These are phyloP conservation scores for Pythium vanterpoolii DNA, from an alignment of 352 stramenopile genomes.

Conservation along the genomic window DNA sequence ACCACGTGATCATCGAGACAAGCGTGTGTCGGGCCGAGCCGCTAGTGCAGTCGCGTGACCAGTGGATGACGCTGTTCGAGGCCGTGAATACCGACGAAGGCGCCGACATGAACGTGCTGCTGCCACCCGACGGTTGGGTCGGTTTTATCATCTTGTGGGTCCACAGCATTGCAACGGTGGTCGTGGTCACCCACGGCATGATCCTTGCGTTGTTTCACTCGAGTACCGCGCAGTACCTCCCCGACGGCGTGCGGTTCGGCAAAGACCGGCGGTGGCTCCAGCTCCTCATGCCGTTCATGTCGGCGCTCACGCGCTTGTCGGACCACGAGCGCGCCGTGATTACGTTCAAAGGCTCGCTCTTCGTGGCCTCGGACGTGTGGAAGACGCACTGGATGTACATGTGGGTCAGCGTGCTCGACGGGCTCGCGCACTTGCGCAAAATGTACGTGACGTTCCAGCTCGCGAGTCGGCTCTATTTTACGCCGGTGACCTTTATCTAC, in stretches of 20 bases:
- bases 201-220: conserved; percentile 37
- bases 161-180: conserved; percentile 43
- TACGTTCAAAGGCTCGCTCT: conserved; percentile 43
- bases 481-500: conserved; percentile 47
- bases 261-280: conserved; percentile 24
- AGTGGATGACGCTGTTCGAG: conserved; percentile 40
- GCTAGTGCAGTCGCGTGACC: conserved; percentile 30
- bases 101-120: conserved; percentile 35
- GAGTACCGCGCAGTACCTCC: conserved; percentile 37
- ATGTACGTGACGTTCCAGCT: conserved; percentile 41
- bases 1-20: conserved; percentile 43
- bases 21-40: conserved; percentile 43
- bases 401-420: conserved; percentile 43
- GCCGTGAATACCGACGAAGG: conserved; percentile 33
- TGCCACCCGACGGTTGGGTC: conserved; percentile 39
- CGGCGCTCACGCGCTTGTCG: conserved; percentile 25
- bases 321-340: conserved; percentile 36
- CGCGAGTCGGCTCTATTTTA: conserved; percentile 8
- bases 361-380: conserved; percentile 58
- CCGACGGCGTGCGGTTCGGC: conserved; percentile 30
- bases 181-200: conserved; percentile 36
- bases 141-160: conserved; percentile 24
- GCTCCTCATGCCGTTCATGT: conserved; percentile 49
- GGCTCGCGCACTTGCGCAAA: conserved; percentile 34
- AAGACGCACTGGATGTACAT: conserved; percentile 72